Evolutionary conservation across 352 stramenopile genomes (phyloP).

Genomic region (Phytophthora brassicae): DNA sequence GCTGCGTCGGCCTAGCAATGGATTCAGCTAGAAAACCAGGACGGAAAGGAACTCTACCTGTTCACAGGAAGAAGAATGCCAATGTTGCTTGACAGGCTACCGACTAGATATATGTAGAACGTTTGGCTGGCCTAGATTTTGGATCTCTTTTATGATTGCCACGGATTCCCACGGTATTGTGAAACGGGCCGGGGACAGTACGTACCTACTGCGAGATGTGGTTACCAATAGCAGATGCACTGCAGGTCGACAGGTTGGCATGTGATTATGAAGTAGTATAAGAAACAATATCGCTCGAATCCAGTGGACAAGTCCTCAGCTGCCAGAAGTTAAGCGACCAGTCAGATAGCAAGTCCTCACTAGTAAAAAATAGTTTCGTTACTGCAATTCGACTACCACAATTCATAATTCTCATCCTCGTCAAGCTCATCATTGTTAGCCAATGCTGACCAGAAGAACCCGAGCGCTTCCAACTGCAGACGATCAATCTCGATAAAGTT

Average conservation of each 20-base stretch:
- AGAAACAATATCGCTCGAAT: too few relatives aligned
- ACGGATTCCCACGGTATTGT: conserved; percentile 46
- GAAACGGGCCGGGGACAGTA: conserved; percentile 35
- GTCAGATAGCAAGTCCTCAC: too few relatives aligned
- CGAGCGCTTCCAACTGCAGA: conserved; percentile 44
- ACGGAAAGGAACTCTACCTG: conserved; percentile 18
- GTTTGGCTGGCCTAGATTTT: conserved; percentile 35
- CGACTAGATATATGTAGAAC: too few relatives aligned
- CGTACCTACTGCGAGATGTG: conserved; percentile 53
- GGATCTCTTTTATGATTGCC: conserved; percentile 52
- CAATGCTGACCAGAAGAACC: conserved; percentile 46
- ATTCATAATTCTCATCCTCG: background rate
- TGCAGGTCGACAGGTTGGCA: conserved; percentile 5
- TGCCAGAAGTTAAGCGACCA: too few relatives aligned
- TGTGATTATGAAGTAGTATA: too few relatives aligned
- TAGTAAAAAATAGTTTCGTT: background rate
- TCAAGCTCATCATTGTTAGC: conserved; percentile 3
- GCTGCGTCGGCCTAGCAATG: conserved; percentile 20
- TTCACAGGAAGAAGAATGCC: background rate
- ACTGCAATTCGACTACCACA: background rate
- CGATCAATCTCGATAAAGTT: conserved; percentile 60
- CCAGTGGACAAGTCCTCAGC: too few relatives aligned
- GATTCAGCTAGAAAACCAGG: conserved; percentile 29
- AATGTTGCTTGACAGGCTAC: background rate
- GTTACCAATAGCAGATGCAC: conserved; percentile 57